Evolutionary conservation across 805 yeast species (phyloP).

Genomic region (Ogataea corticis): DNA sequence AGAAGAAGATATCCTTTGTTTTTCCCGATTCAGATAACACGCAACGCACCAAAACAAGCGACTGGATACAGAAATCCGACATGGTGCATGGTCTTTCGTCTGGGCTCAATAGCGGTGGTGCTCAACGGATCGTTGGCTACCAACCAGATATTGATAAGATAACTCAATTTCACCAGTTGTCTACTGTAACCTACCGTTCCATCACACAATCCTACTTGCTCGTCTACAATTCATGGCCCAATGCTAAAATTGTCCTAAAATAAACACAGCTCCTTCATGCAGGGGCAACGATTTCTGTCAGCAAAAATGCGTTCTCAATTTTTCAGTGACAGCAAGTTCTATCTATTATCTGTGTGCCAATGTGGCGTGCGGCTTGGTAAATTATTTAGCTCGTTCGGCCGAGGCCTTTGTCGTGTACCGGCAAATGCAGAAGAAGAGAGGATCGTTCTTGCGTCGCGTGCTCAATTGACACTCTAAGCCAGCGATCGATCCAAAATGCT

Average conservation of each 20-base stretch:
- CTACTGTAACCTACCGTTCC: neutral
- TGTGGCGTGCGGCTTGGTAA: slow-evolving; percentile 2
- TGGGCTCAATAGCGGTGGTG: neutral
- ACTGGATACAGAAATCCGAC: neutral
- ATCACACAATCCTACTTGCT: too few relatives aligned
- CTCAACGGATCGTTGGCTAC: too few relatives aligned
- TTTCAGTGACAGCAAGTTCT: slow-evolving; percentile 6
- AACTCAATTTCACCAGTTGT: too few relatives aligned
- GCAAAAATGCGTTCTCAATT: neutral
- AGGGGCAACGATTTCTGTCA: neutral
- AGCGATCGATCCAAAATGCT: too few relatives aligned
- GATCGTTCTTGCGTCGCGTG: too few relatives aligned
- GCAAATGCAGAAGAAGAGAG: too few relatives aligned
- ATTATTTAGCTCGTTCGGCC: neutral
- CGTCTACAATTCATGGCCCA: too few relatives aligned
- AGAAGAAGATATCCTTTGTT: neutral
- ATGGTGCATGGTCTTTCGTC: neutral
- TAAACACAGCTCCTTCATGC: neutral
- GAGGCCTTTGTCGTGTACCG: neutral
- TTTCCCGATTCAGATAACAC: slow-evolving; percentile 1
- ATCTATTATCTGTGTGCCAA: neutral
- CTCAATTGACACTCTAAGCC: too few relatives aligned
- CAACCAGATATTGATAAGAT: too few relatives aligned
- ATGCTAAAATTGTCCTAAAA: too few relatives aligned
- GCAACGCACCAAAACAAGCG: neutral